phyloP scores from a whole-genome alignment of 2,329 filamentous ascomycete species.

The Salinomyces thailandicus region DNA sequence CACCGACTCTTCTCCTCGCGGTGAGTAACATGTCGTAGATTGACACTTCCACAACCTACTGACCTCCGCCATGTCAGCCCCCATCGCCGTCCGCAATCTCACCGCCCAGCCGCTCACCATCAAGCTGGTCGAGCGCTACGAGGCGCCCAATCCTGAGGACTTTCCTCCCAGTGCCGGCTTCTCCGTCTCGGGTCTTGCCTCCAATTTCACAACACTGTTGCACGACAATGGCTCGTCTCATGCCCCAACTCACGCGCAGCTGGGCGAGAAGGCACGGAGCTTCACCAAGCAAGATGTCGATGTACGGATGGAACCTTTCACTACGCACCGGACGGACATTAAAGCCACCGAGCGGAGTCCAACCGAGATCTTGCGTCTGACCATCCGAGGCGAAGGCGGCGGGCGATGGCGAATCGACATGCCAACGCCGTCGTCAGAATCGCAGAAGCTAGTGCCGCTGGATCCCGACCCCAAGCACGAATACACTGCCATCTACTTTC shows the following conservation, averaged over 20 bases:
- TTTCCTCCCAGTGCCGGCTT: conserved; percentile 14
- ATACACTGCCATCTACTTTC: conserved; percentile 35
- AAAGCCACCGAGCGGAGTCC: conserved; percentile 44
- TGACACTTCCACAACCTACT: too few relatives aligned
- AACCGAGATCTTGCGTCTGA: conserved; percentile 62
- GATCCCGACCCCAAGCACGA: conserved; percentile 29
- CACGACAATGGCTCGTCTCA: conserved; percentile 23
- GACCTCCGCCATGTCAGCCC: conserved; percentile 18
- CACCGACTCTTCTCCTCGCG: too few relatives aligned
- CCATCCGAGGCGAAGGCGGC: conserved; percentile 52
- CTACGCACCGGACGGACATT: conserved; percentile 53
- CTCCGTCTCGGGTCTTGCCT: conserved; percentile 25
- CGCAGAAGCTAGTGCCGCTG: conserved; percentile 30
- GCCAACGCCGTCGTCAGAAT: conserved; percentile 43
- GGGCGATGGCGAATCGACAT: conserved; percentile 63
- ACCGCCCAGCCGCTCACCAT: conserved; percentile 64
- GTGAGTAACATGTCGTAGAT: too few relatives aligned
- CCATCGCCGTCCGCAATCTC: conserved; percentile 70
- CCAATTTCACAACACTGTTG: conserved; percentile 25
- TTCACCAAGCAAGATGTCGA: conserved; percentile 53
- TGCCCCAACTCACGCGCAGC: conserved; percentile 31
- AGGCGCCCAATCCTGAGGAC: conserved; percentile 38
- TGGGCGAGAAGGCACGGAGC: conserved; percentile 47
- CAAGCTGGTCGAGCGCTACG: conserved; percentile 63
- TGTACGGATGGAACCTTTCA: conserved; percentile 58